Evolutionary conservation across 257 asterid genomes (phyloP).

Genomic region (Eucommia ulmoides): DNA sequence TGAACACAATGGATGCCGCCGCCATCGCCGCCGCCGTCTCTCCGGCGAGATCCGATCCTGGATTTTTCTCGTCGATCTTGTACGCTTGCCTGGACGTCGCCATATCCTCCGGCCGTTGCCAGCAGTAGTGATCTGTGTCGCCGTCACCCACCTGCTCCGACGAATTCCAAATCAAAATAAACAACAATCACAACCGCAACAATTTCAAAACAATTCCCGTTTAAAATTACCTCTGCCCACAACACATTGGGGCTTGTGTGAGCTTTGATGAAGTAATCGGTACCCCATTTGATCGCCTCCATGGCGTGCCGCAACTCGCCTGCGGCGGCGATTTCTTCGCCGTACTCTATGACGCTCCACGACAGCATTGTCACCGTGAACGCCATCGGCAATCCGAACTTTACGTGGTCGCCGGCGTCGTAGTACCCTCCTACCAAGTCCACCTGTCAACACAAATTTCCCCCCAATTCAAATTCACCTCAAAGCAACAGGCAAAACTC

Average conservation of each 20-base stretch:
- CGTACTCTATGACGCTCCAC: conserved; percentile 33
- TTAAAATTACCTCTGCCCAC: conserved; percentile 74
- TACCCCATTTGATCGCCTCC: conserved; percentile 77
- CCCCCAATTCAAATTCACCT: too few species aligned
- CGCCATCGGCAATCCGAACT: conserved; percentile 54
- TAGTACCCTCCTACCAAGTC: conserved; percentile 55
- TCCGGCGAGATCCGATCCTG: conserved; percentile 67
- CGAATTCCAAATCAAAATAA: too few species aligned
- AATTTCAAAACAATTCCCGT: too few species aligned
- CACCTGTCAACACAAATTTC: conserved; percentile 20
- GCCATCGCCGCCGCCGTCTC: conserved; percentile 90
- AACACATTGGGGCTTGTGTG: conserved; percentile 46
- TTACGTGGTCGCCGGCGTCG: conserved; percentile 53
- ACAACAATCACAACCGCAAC: too few species aligned
- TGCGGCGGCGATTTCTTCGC: conserved; percentile 24
- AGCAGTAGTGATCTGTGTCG: conserved; percentile 65
- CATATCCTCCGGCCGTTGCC: conserved; percentile 92
- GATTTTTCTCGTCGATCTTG: conserved; percentile 56
- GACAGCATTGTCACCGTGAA: conserved; percentile 45
- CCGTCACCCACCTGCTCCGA: conserved; percentile 86
- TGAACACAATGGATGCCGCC: conserved; percentile 60
- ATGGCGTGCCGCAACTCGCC: conserved; percentile 43
- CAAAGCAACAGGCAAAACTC: too few species aligned
- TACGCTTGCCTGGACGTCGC: conserved; percentile 65
- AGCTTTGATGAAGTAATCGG: conserved; percentile 67